Evolutionary conservation across 2,329 filamentous ascomycete species (phyloP).

Genomic region (Stagonosporopsis vannaccii): DNA sequence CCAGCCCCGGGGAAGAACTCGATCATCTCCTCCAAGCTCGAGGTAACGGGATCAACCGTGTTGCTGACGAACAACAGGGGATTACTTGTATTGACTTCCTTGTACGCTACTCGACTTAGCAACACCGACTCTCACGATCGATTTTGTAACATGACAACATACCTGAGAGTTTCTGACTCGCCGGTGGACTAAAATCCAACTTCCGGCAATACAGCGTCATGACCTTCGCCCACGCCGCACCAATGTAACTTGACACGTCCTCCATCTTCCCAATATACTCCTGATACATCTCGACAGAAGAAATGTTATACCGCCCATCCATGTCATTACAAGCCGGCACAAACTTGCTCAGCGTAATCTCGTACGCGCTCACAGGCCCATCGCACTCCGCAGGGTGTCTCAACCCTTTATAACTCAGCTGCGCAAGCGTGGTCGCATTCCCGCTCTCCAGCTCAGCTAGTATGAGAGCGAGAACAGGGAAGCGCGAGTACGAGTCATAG

Average conservation of each 20-base stretch:
- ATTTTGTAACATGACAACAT: not conserved
- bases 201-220: conserved; percentile 2
- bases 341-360: not conserved
- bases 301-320: not conserved
- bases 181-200: not conserved
- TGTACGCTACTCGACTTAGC: no score
- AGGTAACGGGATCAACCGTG: not conserved
- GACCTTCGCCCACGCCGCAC: not conserved
- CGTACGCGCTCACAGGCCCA: not conserved
- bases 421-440: not conserved
- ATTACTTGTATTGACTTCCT: not conserved
- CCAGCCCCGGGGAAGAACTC: not conserved
- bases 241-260: not conserved
- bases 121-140: no score
- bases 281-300: not conserved
- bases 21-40: not conserved
- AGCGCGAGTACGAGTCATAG: not conserved
- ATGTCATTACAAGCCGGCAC: not conserved
- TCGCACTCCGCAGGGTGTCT: not conserved
- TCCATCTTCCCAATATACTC: not conserved
- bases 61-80: not conserved
- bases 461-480: not conserved
- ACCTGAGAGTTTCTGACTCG: not conserved
- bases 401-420: not conserved
- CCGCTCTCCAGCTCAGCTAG: not conserved